Evolutionary conservation across 2,329 filamentous ascomycete species (phyloP), one percentile per base, ranked within the genome.

Genomic region (Cytospora chrysosperma): DNA sequence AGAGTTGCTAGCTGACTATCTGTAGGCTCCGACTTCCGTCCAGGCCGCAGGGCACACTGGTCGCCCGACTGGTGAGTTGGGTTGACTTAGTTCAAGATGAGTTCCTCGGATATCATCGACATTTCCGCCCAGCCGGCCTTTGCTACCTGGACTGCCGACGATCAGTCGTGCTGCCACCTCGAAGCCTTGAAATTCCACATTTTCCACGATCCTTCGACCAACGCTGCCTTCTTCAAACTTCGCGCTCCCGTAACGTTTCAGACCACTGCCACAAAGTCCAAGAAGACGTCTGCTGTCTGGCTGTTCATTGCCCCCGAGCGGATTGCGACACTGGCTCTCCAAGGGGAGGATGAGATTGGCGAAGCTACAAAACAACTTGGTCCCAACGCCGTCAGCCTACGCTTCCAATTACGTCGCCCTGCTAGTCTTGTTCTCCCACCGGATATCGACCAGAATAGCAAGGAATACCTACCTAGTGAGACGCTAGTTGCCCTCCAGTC

Each of bases 171-270:
- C 43, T 24, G 43, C 43, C 27, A 15, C 26, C 21, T 32, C 58
- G 28, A 43, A 34, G 9, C 27, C 51, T 55, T 43, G 37, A 61
- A 52, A 15, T 27, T 55, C 7, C 51, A 61, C 9, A 55, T 61
- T 5, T 61, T 30, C 21, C 51, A 61, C 51, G 58, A 61, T 21
- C 58, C 58, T 13, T 61, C 58, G 58, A 49, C 58, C 27, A 49
- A 26, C 10, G 28, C 58, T 21, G 58, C 58, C n/a, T 61, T 61
- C 27, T 61, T 61, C 51, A 61, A 61, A 30, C 58, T 61, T 19
- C 58, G 58, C 15, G 51, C 37, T 21, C 43, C 51, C 17, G 51
- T 61, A 49, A 61, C 58, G 5, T 61, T 49, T 15, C 43, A 61
- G 21, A 52, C 58, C 26, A 55, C 26, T 34, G 27, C 37, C n/a